Evolutionary conservation across 2,329 filamentous ascomycete species (phyloP), one percentile per base, ranked within the genome.

Genomic region (Cladophialophora yegresii): DNA sequence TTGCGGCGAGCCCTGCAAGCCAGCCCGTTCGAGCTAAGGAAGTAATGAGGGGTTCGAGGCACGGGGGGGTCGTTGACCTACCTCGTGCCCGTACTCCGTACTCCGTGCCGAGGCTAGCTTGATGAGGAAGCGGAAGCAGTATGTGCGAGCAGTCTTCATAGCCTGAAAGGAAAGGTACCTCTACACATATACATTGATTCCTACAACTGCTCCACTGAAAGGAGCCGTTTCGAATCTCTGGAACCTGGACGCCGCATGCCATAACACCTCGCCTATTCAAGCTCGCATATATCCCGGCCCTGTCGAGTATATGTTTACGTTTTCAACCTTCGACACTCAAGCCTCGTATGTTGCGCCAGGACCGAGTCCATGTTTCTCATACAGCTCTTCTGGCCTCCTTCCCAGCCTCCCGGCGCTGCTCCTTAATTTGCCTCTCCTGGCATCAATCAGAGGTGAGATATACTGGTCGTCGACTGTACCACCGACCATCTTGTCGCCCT

Each of bases 401-500:
- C 67, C 70, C 57, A 72, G 43, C 33, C 70, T 54, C 3, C 67
- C 69, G 1, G 63, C 59, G 61, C 70, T 72, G 62, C 62, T 69
- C 53, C 62, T 63, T 62, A 70, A 50, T 58, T 67, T 67, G 10
- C 70, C 70, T 23, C 61, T 67, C 23, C 66, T 63, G 12, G 70
- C 70, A 54, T 71, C 70, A 3, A 72, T 54, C 12, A 72, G 54
- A 7, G 67, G 67, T 10, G 63, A 67, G 22, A 72, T 66, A 64
- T 64, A 72, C 53, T 68, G 43, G 53, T 71, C 66, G 2, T 65
- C 59, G 32, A 70, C 67, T 0, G 57, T 66, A 28, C 68, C 69
- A 43, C 70, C 68, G 7, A 69, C 33, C 62, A 65, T 62, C 66
- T 71, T 70, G 53, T 69, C 69, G 9, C 70, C 67, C 56, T 68